Conservation (phyloP, 2,329 filamentous ascomycete genomes). For the Emydomyces testavorans region DNA sequence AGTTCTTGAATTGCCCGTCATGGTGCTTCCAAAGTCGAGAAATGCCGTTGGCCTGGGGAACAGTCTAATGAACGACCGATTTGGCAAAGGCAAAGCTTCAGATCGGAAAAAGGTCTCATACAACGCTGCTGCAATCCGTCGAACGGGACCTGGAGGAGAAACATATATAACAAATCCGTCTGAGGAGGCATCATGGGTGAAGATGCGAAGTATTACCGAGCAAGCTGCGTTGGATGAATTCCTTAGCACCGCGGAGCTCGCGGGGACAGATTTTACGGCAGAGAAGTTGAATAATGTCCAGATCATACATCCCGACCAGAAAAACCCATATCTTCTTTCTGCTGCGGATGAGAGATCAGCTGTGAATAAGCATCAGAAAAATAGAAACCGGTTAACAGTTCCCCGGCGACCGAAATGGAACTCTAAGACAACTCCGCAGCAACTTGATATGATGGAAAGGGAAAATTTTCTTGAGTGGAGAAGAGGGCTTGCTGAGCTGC, state of each 20-base stretch:
- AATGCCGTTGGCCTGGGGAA: conserved; percentile 91
- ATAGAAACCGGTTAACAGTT: conserved; percentile 70
- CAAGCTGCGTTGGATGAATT: conserved; percentile 96
- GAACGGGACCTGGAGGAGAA: conserved; percentile 62
- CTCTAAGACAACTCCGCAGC: conserved; percentile 64
- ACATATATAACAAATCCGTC: conserved; percentile 83
- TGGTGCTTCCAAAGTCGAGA: conserved; percentile 84
- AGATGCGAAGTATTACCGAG: conserved; percentile 98
- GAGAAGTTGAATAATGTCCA: conserved; percentile 99
- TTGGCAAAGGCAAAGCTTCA: conserved; percentile 79
- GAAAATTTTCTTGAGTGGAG: conserved; percentile 79
- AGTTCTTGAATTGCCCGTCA: conserved; percentile 29
- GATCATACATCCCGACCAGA: conserved; percentile 93
- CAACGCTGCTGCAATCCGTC: conserved; percentile 54
- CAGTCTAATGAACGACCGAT: conserved; percentile 96
- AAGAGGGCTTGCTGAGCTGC: conserved; percentile 76
- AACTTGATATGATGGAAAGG: conserved; percentile 69
- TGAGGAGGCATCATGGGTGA: conserved; percentile 91
- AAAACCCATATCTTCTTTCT: conserved; percentile 85
- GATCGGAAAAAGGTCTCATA: conserved; percentile 64
- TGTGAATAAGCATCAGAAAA: conserved; percentile 69
- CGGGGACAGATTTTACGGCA: conserved; percentile 96
- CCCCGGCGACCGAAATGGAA: conserved; percentile 87
- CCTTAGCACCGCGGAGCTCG: conserved; percentile 84
- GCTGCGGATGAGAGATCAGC: conserved; percentile 69